phyloP scores from a whole-genome alignment of 78 protist species.

The Bigelowiella natans region DNA sequence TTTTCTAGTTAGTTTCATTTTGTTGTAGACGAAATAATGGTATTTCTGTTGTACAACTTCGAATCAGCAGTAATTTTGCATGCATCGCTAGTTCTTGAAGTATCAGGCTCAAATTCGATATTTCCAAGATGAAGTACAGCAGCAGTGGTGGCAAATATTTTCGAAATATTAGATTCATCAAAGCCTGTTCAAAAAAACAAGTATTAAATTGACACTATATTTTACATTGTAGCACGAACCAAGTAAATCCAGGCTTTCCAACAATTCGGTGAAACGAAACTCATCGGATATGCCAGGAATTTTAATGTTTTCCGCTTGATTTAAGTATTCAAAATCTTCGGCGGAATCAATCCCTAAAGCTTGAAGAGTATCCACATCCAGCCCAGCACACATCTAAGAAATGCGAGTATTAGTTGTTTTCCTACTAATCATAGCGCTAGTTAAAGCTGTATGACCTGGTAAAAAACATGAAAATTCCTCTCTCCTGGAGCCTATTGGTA shows the following conservation, averaged over 20 bases:
- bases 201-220: no score
- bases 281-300: neutral
- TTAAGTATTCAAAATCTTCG: neutral
- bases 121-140: conserved; percentile 15
- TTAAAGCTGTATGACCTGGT: no score
- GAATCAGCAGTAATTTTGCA: neutral
- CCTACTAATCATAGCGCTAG: no score
- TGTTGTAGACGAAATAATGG: no score
- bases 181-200: no score
- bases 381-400: neutral
- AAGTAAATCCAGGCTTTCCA: neutral
- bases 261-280: neutral
- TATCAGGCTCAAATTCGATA: neutral
- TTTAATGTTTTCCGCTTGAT: neutral
- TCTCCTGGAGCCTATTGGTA: no score
- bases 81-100: neutral
- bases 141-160: neutral
- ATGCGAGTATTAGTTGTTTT: no score
- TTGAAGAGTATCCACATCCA: neutral
- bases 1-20: no score
- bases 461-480: no score
- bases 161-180: no score
- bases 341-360: neutral
- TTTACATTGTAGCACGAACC: no score
- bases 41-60: no score